Conservation (phyloP, 129 eudicot species). For the Artemisia argyi region DNA sequence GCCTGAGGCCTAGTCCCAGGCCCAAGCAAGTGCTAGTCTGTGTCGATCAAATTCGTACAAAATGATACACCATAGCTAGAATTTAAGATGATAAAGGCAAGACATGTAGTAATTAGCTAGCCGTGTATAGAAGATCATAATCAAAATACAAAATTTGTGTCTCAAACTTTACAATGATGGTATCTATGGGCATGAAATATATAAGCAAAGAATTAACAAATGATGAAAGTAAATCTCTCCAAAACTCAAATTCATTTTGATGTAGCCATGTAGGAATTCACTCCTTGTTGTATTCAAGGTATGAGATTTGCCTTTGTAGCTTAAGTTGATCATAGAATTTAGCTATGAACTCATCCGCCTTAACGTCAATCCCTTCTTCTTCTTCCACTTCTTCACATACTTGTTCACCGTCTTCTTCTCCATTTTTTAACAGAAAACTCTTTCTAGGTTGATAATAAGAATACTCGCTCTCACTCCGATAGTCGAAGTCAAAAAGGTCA, state of each 20-base stretch:
- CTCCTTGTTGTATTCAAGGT: constrained; percentile 15
- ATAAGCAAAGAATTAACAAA: neutral
- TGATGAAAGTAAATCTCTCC: neutral
- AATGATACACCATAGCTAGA: no score
- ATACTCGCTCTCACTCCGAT: constrained; percentile 14
- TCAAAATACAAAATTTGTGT: no score
- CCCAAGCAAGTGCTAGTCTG: no score
- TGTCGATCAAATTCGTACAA: no score
- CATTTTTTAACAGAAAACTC: constrained; percentile 34
- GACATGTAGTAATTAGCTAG: no score
- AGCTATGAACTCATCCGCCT: constrained; percentile 80
- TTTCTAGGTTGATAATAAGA: constrained; percentile 29
- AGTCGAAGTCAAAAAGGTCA: constrained; percentile 48
- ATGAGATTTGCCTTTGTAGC: constrained; percentile 61
- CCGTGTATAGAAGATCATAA: no score
- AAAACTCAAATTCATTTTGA: neutral
- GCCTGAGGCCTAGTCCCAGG: no score
- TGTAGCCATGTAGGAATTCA: neutral
- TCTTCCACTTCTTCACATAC: constrained; percentile 7
- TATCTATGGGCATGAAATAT: no score
- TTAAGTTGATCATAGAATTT: constrained; percentile 71
- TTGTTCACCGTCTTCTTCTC: constrained; percentile 1
- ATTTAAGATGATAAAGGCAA: no score
- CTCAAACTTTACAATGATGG: no score
- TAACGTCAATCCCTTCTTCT: constrained; percentile 63